Evolutionary conservation across 1,284 basidiomycete species (phyloP).

Genomic region (Leccinum griseonigrum): DNA sequence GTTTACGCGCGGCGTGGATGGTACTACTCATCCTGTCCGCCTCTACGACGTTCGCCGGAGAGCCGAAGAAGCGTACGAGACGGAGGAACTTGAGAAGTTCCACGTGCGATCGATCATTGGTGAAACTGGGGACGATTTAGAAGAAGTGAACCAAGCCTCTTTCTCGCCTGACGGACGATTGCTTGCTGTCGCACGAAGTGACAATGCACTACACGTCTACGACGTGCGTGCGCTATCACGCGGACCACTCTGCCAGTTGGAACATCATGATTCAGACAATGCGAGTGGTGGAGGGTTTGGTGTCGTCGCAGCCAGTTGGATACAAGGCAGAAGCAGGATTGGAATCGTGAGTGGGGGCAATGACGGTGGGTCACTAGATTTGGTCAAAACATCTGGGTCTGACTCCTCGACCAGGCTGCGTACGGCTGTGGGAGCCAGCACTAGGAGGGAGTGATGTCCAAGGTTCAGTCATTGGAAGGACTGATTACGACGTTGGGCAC

Average conservation of each 20-base stretch:
- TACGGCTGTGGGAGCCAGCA: constrained; percentile 63
- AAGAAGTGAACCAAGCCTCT: constrained; percentile 47
- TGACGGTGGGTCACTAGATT: constrained; percentile 48
- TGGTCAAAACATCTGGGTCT: constrained; percentile 8
- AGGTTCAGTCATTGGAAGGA: constrained; percentile 48
- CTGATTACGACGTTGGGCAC: constrained; percentile 53
- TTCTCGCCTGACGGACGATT: constrained; percentile 63
- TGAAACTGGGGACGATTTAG: constrained; percentile 30
- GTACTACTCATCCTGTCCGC: constrained; percentile 40
- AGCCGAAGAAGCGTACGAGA: constrained; percentile 27
- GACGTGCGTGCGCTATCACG: constrained; percentile 53
- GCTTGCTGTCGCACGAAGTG: constrained; percentile 56
- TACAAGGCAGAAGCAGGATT: constrained; percentile 40
- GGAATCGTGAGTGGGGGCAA: constrained; percentile 60
- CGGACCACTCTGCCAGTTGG: constrained; percentile 45
- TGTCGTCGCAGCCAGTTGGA: constrained; percentile 55
- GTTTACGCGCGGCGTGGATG: constrained; percentile 39
- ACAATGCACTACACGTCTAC: constrained; percentile 61
- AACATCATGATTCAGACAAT: constrained; percentile 41
- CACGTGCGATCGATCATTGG: constrained; percentile 3
- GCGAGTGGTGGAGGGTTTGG: constrained; percentile 44
- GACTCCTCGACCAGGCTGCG: constrained; percentile 46
- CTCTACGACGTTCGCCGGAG: constrained; percentile 51
- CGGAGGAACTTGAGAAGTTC: constrained; percentile 30
- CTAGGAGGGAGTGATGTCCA: constrained; percentile 40